These are phyloP conservation scores for Phanerochaete carnosa DNA, from an alignment of 768 basidiomycete species.

Conservation along the genomic window DNA sequence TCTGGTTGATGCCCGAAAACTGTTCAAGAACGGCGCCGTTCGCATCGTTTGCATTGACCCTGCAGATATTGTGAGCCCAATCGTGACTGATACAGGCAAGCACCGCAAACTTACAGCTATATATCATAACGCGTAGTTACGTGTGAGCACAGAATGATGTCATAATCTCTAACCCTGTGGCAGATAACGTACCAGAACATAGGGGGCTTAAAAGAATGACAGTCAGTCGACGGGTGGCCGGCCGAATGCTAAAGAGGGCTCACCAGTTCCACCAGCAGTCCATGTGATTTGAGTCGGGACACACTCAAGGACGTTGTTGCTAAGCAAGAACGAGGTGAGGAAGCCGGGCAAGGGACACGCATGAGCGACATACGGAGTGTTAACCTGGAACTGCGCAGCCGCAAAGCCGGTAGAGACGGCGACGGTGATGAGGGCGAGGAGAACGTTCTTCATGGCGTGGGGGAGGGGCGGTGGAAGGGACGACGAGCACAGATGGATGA, in stretches of 20 bases:
- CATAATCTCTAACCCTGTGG: neutral
- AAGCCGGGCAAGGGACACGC: neutral
- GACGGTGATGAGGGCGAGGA: slow-evolving; percentile 36
- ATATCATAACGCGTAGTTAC: slow-evolving; percentile 17
- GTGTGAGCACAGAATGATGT: neutral
- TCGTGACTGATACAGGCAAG: too few relatives aligned
- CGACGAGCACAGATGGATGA: slow-evolving; percentile 25
- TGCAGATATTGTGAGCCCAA: slow-evolving; percentile 20
- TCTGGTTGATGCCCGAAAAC: slow-evolving; percentile 41
- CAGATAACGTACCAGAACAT: slow-evolving; percentile 50
- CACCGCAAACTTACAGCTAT: slow-evolving; percentile 13
- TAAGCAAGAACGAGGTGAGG: slow-evolving; percentile 21
- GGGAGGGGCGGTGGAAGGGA: slow-evolving; percentile 16
- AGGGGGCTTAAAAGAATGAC: slow-evolving; percentile 44
- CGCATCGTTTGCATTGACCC: slow-evolving; percentile 49
- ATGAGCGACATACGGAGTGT: slow-evolving; percentile 63
- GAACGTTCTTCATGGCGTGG: slow-evolving; percentile 39
- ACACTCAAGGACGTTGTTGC: slow-evolving; percentile 50
- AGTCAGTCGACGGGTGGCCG: slow-evolving; percentile 6
- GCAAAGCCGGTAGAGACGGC: slow-evolving; percentile 40
- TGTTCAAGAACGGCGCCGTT: slow-evolving; percentile 41
- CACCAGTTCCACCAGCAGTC: slow-evolving; percentile 51
- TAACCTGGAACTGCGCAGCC: slow-evolving; percentile 51
- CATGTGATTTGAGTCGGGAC: slow-evolving; percentile 46
- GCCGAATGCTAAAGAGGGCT: neutral